Evolutionary conservation across 176 grass and related monocot species (phyloP), one percentile per base, ranked within the genome.

Genomic region (Thinopyrum elongatum): DNA sequence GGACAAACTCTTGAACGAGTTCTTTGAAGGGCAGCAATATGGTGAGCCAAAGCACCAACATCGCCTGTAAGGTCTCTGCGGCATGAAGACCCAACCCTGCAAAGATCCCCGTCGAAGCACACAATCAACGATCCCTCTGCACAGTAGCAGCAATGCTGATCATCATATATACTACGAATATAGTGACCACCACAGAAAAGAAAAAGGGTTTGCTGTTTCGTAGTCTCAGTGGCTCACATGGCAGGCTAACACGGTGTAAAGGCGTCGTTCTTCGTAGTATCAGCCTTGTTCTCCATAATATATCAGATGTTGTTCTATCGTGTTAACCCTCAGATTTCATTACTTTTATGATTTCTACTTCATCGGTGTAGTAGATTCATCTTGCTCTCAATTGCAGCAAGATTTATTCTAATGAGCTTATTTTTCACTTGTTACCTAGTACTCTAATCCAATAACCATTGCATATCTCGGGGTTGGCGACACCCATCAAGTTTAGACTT

Each of bases 11-110:
- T 42, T 97, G 8, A 83, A 89, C 0, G 92, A 97, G 59, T 92
- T 97, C 74, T 97, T 97, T 12, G 92, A 97, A 71, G 94, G 94
- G 22, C 91, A 97, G 80, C 91, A 93, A 57, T 90, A 87, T 55
- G 79, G 76, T 4, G 92, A 97, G 33, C 92, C 84, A 28, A 97
- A 25, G 49, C 66, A 76, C 31, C 46, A 76, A 23, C 72, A 59
- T 76, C 85, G 26, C 83, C 65, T 83, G 81, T 87, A 86, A 81
- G 87, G 81, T 83, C 14, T 80, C 27, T 66, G 23, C 2, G 70
- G 33, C 34, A 77, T 69, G 34, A 28, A 35, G 46, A 9, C 28
- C 26, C 15, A 8, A 51, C 29, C 64, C 5, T 26, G 58, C 30
- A 38, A 64, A 64, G 65, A 83, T 74, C 75, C 62, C 70, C 80